A percentile compares a stretch with the other conserved stretches of the same genome.
phyloP scores from a whole-genome alignment of 495 filamentous ascomycete species.

The Astrothelium macrocarpum region DNA sequence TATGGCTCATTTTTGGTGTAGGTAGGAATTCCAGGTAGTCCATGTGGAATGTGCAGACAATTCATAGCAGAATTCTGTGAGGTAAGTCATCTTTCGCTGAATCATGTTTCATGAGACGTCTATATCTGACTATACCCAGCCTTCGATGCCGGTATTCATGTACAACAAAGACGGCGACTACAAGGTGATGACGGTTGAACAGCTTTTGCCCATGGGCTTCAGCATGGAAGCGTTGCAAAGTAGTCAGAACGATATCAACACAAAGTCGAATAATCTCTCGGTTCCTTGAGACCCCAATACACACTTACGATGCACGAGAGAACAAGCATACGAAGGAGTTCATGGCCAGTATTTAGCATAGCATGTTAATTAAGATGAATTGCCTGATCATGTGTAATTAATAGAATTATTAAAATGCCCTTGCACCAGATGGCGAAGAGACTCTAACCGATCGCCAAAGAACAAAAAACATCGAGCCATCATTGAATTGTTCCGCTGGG shows the following conservation, averaged over 20 bases:
- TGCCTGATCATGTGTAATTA: not conserved
- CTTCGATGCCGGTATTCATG: conserved; percentile 76
- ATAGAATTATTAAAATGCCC: no score
- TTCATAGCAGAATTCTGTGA: conserved; percentile 37
- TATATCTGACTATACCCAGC: conserved; percentile 32
- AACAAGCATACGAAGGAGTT: not conserved
- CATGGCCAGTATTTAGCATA: not conserved
- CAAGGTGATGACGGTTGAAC: conserved; percentile 56
- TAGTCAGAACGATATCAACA: not conserved
- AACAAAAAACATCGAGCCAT: not conserved
- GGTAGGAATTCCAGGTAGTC: conserved; percentile 31
- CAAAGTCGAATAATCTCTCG: not conserved
- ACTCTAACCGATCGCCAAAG: not conserved
- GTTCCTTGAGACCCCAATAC: not conserved
- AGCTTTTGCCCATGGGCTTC: conserved; percentile 26
- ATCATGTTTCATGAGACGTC: not conserved
- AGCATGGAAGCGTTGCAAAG: conserved; percentile 22
- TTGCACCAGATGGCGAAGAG: no score
- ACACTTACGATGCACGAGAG: not conserved
- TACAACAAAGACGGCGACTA: conserved; percentile 65
- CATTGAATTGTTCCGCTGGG: not conserved
- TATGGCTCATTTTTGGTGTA: not conserved
- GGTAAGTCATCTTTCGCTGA: conserved; percentile 18
- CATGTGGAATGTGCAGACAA: conserved; percentile 47
- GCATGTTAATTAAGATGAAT: not conserved